Evolutionary conservation across 179 eudicot species (phyloP).

Genomic region (Nepenthes alata): DNA sequence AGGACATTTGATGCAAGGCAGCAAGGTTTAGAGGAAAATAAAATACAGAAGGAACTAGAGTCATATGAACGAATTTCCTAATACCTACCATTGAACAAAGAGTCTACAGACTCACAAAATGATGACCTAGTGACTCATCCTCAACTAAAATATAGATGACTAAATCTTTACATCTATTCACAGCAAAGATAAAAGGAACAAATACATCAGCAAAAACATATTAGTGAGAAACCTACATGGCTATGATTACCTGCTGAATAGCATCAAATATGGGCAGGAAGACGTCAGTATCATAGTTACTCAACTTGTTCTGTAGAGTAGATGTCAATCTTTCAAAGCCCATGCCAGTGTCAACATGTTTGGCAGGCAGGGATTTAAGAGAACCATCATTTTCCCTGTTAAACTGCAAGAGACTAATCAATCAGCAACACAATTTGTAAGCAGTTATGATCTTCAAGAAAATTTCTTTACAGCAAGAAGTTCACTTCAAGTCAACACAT

Average conservation of each 20-base stretch:
- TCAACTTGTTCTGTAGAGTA: conserved; percentile 89
- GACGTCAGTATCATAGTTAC: conserved; percentile 97
- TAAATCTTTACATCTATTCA: too few relatives aligned
- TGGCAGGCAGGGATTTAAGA: conserved; percentile 78
- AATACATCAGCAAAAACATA: neutral
- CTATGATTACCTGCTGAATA: conserved; percentile 55
- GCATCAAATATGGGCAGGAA: conserved; percentile 87
- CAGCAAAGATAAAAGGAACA: neutral
- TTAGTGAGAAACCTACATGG: neutral
- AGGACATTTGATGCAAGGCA: too few relatives aligned
- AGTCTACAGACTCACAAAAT: too few relatives aligned
- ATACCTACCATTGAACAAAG: too few relatives aligned
- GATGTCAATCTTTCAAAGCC: conserved; percentile 98
- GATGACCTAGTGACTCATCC: too few relatives aligned
- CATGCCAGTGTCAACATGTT: conserved; percentile 98
- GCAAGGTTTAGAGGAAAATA: too few relatives aligned
- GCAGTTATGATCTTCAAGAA: neutral
- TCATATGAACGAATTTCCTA: too few relatives aligned
- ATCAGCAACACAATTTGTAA: neutral
- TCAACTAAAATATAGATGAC: too few relatives aligned
- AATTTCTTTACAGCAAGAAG: neutral
- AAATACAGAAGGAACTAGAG: too few relatives aligned
- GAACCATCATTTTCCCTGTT: conserved; percentile 84
- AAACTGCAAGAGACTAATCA: conserved; percentile 36
- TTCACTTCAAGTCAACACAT: neutral